These are phyloP conservation scores for Suaeda aralocaspica DNA, from an alignment of 148 eudicot genomes.

Conservation along the genomic window DNA sequence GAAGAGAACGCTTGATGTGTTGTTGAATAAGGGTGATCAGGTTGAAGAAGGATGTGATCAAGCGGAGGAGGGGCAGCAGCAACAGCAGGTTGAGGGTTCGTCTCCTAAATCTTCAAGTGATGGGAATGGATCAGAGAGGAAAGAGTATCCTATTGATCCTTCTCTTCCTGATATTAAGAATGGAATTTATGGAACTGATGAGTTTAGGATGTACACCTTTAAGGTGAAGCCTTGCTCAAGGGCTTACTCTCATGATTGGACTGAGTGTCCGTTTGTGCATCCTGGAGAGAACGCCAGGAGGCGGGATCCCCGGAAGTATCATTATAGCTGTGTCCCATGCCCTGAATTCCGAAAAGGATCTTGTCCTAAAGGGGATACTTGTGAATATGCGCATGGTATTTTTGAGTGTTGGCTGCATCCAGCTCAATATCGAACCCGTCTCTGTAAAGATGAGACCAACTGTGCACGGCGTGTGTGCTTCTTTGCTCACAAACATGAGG, in stretches of 20 bases:
- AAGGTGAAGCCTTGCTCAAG: conserved; percentile 96
- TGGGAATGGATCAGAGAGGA: conserved; percentile 55
- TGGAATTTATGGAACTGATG: conserved; percentile 86
- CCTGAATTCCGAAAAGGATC: conserved; percentile 84
- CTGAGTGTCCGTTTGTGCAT: conserved; percentile 96
- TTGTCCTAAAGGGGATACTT: conserved; percentile 71
- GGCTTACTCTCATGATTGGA: conserved; percentile 99
- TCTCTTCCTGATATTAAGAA: conserved; percentile 83
- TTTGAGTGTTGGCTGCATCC: conserved; percentile 99
- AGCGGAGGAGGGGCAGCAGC: conserved; percentile 15
- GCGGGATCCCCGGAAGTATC: conserved; percentile 81
- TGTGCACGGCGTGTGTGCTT: conserved; percentile 85
- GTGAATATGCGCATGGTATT: conserved; percentile 95
- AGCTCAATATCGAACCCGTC: conserved; percentile 86
- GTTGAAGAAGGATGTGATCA: conserved; percentile 36
- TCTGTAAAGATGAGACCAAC: conserved; percentile 78
- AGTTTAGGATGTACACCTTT: conserved; percentile 85
- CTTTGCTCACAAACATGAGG: conserved; percentile 84
- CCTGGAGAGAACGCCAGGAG: conserved; percentile 97
- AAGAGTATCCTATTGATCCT: conserved; percentile 80
- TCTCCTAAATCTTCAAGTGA: conserved; percentile 34
- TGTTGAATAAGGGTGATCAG: conserved; percentile 39
- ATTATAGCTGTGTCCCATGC: conserved; percentile 89
- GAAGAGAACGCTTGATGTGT: conserved; percentile 47
- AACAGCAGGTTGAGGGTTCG: conserved; percentile 22